phyloP scores from a whole-genome alignment of 2,329 filamentous ascomycete species.

The Hypoxylon sp. region DNA sequence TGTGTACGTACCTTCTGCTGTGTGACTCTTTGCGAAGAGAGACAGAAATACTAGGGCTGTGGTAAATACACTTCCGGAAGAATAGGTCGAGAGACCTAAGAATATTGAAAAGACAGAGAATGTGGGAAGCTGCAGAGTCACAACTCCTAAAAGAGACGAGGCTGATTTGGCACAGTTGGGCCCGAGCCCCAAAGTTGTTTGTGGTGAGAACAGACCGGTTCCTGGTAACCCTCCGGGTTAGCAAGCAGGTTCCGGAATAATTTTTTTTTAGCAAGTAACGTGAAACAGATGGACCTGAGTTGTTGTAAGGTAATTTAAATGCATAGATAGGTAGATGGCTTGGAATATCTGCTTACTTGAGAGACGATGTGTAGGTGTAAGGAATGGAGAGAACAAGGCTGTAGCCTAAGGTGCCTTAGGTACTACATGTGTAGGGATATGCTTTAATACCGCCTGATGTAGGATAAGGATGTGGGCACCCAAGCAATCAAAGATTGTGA shows the following conservation, averaged over 20 bases:
- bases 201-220: conserved; percentile 2
- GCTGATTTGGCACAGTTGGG: conserved; percentile 1
- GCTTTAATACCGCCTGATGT: not conserved
- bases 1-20: conserved; percentile 4
- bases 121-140: not conserved
- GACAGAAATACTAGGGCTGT: not conserved
- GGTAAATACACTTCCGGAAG: not conserved
- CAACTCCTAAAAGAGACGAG: not conserved
- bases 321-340: not conserved
- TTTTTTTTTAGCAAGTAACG: conserved; percentile 6
- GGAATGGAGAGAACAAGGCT: conserved; percentile 2
- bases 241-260: conserved; percentile 15
- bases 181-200: not conserved
- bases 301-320: not conserved
- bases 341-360: not conserved
- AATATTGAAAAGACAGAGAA: not conserved
- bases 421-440: not conserved
- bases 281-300: not conserved
- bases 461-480: not conserved
- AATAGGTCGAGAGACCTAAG: not conserved
- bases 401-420: conserved; percentile 10
- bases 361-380: not conserved
- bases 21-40: not conserved
- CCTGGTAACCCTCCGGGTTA: not conserved
- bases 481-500: not conserved